Base-by-base conservation (phyloP, 352 stramenopile species). In the Globisporangium recalcitrans region DNA sequence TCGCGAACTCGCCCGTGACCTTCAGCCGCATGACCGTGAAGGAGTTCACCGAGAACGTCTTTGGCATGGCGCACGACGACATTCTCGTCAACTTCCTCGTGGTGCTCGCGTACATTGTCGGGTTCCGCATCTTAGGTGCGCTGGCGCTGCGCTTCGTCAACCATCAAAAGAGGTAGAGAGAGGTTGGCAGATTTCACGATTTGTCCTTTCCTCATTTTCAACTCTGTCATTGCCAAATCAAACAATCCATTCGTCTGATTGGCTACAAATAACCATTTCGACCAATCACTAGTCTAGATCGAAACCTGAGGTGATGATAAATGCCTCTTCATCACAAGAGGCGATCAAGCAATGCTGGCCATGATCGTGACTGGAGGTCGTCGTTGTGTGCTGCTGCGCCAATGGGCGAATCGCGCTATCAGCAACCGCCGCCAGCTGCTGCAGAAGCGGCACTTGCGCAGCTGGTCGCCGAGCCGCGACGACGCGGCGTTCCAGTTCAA, bases 401-500 rank as follows among this genome's bases (percentile, higher is more conserved):
- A 2, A 31, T 31, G 27, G 27, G 27, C 27, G 27, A 5, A 6
- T 2, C 27, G 2, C 5, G 40, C 5, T 32, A 6, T 13, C 29
- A 58, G 14, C 51, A 56, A 42, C 26, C 21, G 2, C 4, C 47
- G 29, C n/a, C 4, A 22, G 4, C n/a, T 19, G 31, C 52, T 31
- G 10, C n/a, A 26, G 10, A 53, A 9, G 40, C 42, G 52, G 0
- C 4, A 21, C 14, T 46, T 87, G 53, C 75, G 74, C 63, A 78
- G 57, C 53, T 82, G 75, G 77, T 68, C 65, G 1, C 21, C 24
- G 7, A 58, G 38, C 31, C 57, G 78, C 0, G 57, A 73, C 10
- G 74, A 80, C 21, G 77, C 77, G 16, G 56, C 52, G 46, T 75
- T 91, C 38, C 67, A 69, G 14, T 93, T 93, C 67, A 75, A 73